Evolutionary conservation across 2,329 filamentous ascomycete species (phyloP), one percentile per base, ranked within the genome.

Genomic region (Fusarium sp.): DNA sequence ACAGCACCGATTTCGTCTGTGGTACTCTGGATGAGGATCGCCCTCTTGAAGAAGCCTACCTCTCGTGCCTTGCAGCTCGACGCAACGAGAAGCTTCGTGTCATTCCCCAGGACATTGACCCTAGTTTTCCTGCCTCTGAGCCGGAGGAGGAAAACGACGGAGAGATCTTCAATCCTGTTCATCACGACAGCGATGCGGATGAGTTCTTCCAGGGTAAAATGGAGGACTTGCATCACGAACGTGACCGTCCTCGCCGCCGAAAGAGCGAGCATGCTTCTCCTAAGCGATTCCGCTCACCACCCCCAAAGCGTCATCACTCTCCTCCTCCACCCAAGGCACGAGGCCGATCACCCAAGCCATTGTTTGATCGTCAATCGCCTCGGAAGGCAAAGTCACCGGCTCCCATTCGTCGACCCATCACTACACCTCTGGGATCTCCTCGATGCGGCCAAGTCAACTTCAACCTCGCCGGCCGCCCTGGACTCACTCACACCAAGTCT

Each of bases 1-100:
- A 99, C 78, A 97, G 94, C 79, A 98, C 96, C 15, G 96, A 99
- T 78, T 99, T 99, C 71, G 96, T 99, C n/a, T 98, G 96, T 75
- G 96, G 96, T 60, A 99, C 96, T 2, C 84, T 99, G 20, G 96
- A 99, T 70, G 96, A 99, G 79, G 96, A 99, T 75, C 90, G 93
- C 44, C 93, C 94, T 4, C 81, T 98, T n/a, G 96, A 99, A 77
- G 93, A 94, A 71, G 95, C 93, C 1, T 99, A 97, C 78, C 86
- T 97, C 56, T 92, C 92, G 3, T 93, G 92, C 73, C 85, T 96
- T 59, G 92, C 94, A 74, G 90, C 92, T 56, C 90, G 92, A 70
- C 91, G 94, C 72, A 90, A 90, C 46, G 90, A 91, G 70, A 97
- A 94, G 81, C 91, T 94, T 63, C 89, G 91, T 66, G 77, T 88